phyloP scores from a whole-genome alignment of 208 protist species.

The Acanthamoeba royreba region DNA sequence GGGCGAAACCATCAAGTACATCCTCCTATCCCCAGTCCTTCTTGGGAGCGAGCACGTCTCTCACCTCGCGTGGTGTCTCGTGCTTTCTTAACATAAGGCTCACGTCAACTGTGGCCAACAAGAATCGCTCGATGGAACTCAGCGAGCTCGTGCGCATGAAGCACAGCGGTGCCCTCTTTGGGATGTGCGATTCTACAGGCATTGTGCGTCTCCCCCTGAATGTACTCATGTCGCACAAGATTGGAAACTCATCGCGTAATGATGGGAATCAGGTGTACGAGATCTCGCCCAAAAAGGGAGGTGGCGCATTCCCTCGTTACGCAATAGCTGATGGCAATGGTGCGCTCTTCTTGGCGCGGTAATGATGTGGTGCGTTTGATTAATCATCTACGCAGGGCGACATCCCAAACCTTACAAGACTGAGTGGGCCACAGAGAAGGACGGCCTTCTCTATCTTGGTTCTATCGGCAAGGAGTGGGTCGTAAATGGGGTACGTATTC shows the following conservation, averaged over 20 bases:
- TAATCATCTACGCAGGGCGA: too few relatives aligned
- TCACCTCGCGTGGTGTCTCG: background rate
- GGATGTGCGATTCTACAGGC: conserved; percentile 46
- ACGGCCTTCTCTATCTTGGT: conserved; percentile 64
- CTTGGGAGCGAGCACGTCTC: background rate
- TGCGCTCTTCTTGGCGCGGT: background rate
- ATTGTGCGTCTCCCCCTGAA: background rate
- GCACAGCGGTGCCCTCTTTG: background rate
- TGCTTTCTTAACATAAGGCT: background rate
- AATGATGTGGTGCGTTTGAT: background rate
- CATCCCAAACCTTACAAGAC: conserved; percentile 52
- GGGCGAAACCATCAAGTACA: conserved; percentile 27
- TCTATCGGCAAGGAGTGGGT: conserved; percentile 75
- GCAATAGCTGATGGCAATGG: conserved; percentile 46
- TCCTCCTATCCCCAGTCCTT: background rate
- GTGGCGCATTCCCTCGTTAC: background rate
- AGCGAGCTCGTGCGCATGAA: conserved; percentile 25
- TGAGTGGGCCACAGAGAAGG: conserved; percentile 72
- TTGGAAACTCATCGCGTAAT: background rate
- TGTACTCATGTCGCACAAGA: too few relatives aligned
- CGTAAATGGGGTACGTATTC: conserved; percentile 2
- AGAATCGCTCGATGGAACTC: conserved; percentile 46
- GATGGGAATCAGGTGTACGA: conserved; percentile 22
- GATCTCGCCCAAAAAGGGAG: conserved; percentile 3
- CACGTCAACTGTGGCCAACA: conserved; percentile 38